Percentiles rank a stretch among this genome's conserved stretches.
Evolutionary conservation across 306 rosid genomes (phyloP).

Genomic region (Castanopsis chinensis): DNA sequence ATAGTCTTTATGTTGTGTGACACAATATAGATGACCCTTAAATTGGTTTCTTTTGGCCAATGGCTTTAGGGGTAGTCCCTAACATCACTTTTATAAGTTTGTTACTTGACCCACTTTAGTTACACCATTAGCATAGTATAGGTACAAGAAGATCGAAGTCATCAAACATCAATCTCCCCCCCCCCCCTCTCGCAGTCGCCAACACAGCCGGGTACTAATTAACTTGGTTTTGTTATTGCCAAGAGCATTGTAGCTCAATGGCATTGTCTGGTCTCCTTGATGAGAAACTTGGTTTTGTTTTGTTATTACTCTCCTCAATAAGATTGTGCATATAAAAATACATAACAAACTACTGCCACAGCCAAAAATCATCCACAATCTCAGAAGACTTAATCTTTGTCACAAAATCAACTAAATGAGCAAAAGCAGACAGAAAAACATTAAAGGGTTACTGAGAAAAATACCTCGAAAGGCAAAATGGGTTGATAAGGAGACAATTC

Average conservation of each 20-base stretch:
- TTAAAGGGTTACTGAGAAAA: not conserved
- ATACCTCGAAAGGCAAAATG: slow-evolving; percentile 93
- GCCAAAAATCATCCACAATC: not conserved
- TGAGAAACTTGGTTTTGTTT: too few species aligned
- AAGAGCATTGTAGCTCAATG: too few species aligned
- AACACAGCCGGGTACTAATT: not conserved
- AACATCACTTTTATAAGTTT: not conserved
- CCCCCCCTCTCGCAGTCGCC: not conserved
- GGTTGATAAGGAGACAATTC: slow-evolving; percentile 87
- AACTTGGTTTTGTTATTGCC: not conserved
- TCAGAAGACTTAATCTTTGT: not conserved
- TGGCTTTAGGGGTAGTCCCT: not conserved
- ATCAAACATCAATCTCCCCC: not conserved
- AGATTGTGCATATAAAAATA: not conserved
- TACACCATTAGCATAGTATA: not conserved
- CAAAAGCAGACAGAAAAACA: not conserved
- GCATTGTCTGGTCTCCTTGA: too few species aligned
- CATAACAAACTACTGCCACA: not conserved
- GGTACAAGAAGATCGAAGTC: not conserved
- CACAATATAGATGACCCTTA: not conserved
- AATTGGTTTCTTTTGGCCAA: not conserved
- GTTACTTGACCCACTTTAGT: not conserved
- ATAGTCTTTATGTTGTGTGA: not conserved
- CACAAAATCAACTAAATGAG: not conserved
- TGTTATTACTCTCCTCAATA: not conserved